Base-by-base conservation (phyloP, 345 rosid species). In the Heritiera fomes region DNA sequence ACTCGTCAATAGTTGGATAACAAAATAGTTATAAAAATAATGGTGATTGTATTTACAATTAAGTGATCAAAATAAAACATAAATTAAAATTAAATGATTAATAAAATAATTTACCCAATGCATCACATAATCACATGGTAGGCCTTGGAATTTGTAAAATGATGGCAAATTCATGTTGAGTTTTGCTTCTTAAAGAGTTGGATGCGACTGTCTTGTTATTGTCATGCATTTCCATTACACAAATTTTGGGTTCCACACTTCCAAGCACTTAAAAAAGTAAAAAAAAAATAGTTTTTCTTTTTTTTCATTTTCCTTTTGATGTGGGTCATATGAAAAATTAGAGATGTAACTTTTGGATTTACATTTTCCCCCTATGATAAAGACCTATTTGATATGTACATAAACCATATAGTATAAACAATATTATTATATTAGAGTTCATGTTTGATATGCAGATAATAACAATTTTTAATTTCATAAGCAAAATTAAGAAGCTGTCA, bases 181-280 rank as follows among this genome's bases (percentile, higher is more conserved):
- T 8, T 67, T 40, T 40, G 23, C 3, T 49, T 40, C 28, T 71
- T 28, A 13, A 63, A 55, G 43, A 55, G 52, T 69, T 46, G 17
- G 41, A 18, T 56, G 45, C 66, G 52, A 34, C 63, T 81, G 65
- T 62, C 4, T 9, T 61, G 28, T 30, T 71, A 62, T 40, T 28
- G 46, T 78, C 75, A 77, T 67, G 60, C 20, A 53, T 59, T 65
- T 73, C 23, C 58, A 65, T 66, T 67, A 38, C 38, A 34, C 38
- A 34, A 34, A 34, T 34, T 34, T 34, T 34, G 38, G 38, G 38
- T 34, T 34, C 15, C 69, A 65, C 28, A 61, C 32, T 78, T 18
- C 63, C 60, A 58, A 14, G 50, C 82, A 75, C 68, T 72, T 11
- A 47, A 40, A 55, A 55, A 15, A 56, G 38, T 34, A 34, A 0